Percentiles rank a stretch among this genome's conserved stretches.
Evolutionary conservation across 257 asterid genomes (phyloP).

Genomic region (Marsdenia floribunda): DNA sequence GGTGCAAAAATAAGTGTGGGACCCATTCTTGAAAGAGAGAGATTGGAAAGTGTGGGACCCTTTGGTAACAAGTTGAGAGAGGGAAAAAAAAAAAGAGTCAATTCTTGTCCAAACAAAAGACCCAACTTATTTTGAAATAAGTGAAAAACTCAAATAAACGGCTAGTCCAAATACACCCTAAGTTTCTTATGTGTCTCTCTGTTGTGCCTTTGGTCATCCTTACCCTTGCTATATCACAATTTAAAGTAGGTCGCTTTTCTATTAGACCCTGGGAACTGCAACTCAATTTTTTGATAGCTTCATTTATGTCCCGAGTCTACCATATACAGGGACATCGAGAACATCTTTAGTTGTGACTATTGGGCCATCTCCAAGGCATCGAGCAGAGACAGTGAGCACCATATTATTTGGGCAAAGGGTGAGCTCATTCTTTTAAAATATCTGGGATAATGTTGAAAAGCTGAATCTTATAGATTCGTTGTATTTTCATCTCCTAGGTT

Average conservation of each 20-base stretch:
- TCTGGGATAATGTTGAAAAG: background rate
- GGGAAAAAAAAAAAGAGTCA: too few species aligned
- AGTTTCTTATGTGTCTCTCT: background rate
- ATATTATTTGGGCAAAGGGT: conserved; percentile 98
- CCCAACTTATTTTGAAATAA: too few species aligned
- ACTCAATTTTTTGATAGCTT: background rate
- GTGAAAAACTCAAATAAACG: too few species aligned
- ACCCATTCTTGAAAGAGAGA: too few species aligned
- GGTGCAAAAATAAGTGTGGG: too few species aligned
- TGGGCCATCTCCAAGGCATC: conserved; percentile 99
- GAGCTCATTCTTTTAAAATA: conserved; percentile 24
- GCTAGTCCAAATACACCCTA: too few species aligned
- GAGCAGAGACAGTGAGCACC: conserved; percentile 96
- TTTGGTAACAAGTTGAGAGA: too few species aligned
- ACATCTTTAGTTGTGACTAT: conserved; percentile 86
- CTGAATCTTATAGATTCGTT: conserved; percentile 2
- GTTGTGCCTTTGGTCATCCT: background rate
- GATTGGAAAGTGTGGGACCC: too few species aligned
- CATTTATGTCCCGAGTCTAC: background rate
- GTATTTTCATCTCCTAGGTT: background rate
- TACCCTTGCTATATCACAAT: background rate
- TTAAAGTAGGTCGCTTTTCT: background rate
- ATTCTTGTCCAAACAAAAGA: too few species aligned
- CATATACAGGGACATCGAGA: conserved; percentile 85
- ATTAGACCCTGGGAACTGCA: background rate